Percentiles rank a stretch among this genome's conserved stretches.
phyloP scores from a whole-genome alignment of 2,329 filamentous ascomycete genomes.

The Cadophora sp. region DNA sequence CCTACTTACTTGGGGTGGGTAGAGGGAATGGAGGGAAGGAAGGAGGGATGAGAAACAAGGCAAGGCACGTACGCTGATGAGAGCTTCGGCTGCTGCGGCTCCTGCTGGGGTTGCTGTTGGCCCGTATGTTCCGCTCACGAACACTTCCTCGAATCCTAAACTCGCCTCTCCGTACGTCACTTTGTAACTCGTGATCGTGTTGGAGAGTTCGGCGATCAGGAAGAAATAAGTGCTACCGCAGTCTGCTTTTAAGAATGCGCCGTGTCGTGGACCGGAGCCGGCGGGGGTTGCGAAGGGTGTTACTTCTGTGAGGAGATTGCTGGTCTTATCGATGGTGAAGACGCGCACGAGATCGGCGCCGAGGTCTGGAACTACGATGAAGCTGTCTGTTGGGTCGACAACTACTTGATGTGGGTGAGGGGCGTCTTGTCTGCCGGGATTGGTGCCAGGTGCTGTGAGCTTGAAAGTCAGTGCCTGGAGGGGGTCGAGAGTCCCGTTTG shows the following conservation, averaged over 20 bases:
- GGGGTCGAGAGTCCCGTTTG: slow-evolving; percentile 30
- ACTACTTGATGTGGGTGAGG: slow-evolving; percentile 60
- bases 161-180: slow-evolving; percentile 57
- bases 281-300: slow-evolving; percentile 46
- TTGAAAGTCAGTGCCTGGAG: slow-evolving; percentile 53
- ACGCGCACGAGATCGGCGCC: slow-evolving; percentile 58
- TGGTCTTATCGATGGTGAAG: slow-evolving; percentile 48
- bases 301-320: slow-evolving; percentile 46
- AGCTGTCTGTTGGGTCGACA: slow-evolving; percentile 58
- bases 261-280: slow-evolving; percentile 61
- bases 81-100: slow-evolving; percentile 61
- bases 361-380: slow-evolving; percentile 59
- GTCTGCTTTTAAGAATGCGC: slow-evolving; percentile 50
- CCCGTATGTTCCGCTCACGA: slow-evolving; percentile 56
- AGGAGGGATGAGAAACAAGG: background rate
- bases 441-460: slow-evolving; percentile 46
- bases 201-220: slow-evolving; percentile 56
- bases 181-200: slow-evolving; percentile 57
- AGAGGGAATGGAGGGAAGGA: background rate
- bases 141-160: slow-evolving; percentile 56
- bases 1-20: no score
- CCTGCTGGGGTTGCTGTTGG: slow-evolving; percentile 49
- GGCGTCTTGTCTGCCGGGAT: slow-evolving; percentile 50
- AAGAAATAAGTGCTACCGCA: slow-evolving; percentile 45
- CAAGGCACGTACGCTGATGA: slow-evolving; percentile 60